phyloP scores from a whole-genome alignment of 108 stramenopile species.

The Cyclostephanos invisitatus region DNA sequence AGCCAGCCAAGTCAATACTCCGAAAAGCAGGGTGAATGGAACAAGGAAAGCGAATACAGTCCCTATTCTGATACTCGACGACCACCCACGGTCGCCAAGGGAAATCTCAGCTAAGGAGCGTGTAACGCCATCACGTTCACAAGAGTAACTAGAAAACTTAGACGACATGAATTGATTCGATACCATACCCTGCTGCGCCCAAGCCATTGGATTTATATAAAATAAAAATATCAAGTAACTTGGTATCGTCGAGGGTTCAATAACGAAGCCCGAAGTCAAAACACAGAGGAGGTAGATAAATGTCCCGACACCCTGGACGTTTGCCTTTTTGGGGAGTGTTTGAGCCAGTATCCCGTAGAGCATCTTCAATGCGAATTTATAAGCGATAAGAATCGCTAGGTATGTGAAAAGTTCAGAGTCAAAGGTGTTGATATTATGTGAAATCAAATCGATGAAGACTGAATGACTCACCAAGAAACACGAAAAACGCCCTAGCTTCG shows the following conservation, averaged over 20 bases:
- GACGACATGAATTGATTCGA: slow-evolving; percentile 59
- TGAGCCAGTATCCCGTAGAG: slow-evolving; percentile 47
- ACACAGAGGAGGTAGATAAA: slow-evolving; percentile 60
- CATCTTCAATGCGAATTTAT: slow-evolving; percentile 54
- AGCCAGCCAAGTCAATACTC: slow-evolving; percentile 27
- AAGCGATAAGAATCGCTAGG: slow-evolving; percentile 41
- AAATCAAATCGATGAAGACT: no score
- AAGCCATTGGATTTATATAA: slow-evolving; percentile 70
- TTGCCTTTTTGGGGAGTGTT: slow-evolving; percentile 51
- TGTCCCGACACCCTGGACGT: slow-evolving; percentile 44
- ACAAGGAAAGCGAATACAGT: slow-evolving; percentile 41
- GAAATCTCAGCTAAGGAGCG: slow-evolving; percentile 36
- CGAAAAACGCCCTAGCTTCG: slow-evolving; percentile 36
- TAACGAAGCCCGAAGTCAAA: slow-evolving; percentile 72
- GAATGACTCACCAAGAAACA: neutral
- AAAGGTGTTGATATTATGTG: no score
- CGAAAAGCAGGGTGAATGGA: slow-evolving; percentile 42
- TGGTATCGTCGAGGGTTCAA: slow-evolving; percentile 61
- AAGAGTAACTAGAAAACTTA: slow-evolving; percentile 28
- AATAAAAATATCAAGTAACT: slow-evolving; percentile 63
- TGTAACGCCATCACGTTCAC: slow-evolving; percentile 3
- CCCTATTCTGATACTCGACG: slow-evolving; percentile 25
- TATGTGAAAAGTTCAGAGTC: neutral
- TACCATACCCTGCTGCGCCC: slow-evolving; percentile 63
- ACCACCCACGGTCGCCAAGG: slow-evolving; percentile 31